Conservation (phyloP, 2,329 filamentous ascomycete genomes). For the Venturia nashicola region DNA sequence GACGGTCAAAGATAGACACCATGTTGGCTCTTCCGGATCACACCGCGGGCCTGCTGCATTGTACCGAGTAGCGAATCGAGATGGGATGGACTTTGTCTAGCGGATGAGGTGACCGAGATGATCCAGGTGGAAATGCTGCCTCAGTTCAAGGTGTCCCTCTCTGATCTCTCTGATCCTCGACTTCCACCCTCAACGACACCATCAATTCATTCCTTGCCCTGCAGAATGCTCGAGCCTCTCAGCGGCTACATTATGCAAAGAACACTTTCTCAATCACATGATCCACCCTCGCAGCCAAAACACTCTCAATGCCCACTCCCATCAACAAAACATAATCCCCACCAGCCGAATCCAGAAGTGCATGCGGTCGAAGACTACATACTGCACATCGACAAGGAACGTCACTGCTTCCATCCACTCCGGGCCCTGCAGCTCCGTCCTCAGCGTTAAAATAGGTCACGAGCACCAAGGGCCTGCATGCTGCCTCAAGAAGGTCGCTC, state of each 20-base stretch:
- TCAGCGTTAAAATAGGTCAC: constrained; percentile 3
- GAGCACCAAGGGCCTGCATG: background rate
- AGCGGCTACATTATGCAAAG: constrained; percentile 1
- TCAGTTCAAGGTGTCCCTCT: too few species aligned
- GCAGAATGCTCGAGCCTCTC: background rate
- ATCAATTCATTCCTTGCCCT: background rate
- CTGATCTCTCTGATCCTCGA: too few species aligned
- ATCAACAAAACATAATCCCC: background rate
- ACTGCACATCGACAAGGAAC: background rate
- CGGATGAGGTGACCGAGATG: background rate
- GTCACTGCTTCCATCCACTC: background rate
- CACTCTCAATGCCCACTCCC: background rate
- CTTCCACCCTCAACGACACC: background rate
- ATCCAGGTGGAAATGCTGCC: background rate
- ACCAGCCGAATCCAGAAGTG: background rate
- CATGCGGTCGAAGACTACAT: background rate
- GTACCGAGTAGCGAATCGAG: background rate
- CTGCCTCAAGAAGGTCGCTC: too few species aligned
- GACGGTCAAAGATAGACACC: constrained; percentile 6
- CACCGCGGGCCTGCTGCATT: constrained; percentile 4
- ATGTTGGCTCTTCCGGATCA: background rate
- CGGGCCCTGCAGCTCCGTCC: background rate
- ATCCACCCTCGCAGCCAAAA: background rate
- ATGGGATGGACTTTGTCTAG: background rate
- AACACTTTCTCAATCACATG: background rate